These are phyloP conservation scores for Hibiscus trionum DNA, from an alignment of 345 rosid genomes.

Conservation along the genomic window DNA sequence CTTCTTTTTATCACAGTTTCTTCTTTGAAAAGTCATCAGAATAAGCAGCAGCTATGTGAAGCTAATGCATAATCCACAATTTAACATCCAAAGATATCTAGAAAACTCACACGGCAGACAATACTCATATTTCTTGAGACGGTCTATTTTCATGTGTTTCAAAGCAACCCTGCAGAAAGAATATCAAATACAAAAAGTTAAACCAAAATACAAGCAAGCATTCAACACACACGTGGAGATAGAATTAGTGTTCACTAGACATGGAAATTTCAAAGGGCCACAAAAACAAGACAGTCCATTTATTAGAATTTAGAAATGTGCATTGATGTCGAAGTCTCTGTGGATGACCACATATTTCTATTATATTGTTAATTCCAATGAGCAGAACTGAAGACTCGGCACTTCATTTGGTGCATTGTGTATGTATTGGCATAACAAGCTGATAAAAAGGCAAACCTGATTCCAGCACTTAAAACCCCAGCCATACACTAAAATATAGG, in stretches of 20 bases:
- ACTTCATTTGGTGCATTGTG: not conserved
- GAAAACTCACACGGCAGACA: constrained; percentile 91
- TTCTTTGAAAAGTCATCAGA: not conserved
- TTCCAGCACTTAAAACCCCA: not conserved
- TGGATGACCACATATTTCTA: not conserved
- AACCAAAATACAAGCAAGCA: not conserved
- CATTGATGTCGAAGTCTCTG: not conserved
- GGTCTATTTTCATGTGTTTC: constrained; percentile 82
- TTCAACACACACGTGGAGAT: not conserved
- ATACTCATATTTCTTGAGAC: constrained; percentile 79
- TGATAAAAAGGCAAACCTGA: not conserved
- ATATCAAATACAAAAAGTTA: constrained; percentile 3
- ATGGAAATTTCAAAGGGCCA: not conserved
- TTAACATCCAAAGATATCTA: constrained; percentile 5
- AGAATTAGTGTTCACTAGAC: no score
- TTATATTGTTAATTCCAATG: not conserved
- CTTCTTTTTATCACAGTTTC: not conserved
- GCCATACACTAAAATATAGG: not conserved
- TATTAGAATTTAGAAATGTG: not conserved
- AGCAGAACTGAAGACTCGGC: not conserved
- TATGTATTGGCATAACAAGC: not conserved
- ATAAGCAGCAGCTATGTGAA: not conserved
- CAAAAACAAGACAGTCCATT: not conserved
- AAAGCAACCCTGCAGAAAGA: constrained; percentile 70
- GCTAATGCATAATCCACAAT: constrained; percentile 1